Percentiles rank a stretch among this genome's conserved stretches.
These are phyloP conservation scores for Penicillium psychrosexuale DNA, from an alignment of 2,329 filamentous ascomycete species.

Conservation along the genomic window DNA sequence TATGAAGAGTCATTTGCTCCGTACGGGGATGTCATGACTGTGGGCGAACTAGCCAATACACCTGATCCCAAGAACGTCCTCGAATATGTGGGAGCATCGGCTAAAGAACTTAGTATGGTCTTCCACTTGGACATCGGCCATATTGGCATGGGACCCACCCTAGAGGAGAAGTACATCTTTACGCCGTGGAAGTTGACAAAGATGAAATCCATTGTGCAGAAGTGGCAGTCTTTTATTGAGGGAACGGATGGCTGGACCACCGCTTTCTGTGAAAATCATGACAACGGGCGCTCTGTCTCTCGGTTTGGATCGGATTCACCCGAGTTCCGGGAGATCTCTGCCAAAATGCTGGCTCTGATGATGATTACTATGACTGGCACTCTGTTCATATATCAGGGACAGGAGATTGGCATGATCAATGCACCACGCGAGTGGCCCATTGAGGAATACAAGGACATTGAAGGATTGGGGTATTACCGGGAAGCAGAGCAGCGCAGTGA, in stretches of 20 bases:
- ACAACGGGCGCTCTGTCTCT: conserved; percentile 57
- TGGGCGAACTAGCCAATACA: conserved; percentile 66
- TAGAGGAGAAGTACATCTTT: conserved; percentile 48
- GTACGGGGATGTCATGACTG: conserved; percentile 60
- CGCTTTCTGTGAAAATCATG: conserved; percentile 63
- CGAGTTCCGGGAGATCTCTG: conserved; percentile 45
- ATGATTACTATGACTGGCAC: conserved; percentile 52
- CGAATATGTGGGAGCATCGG: conserved; percentile 56
- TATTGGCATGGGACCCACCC: conserved; percentile 51
- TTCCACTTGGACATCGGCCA: conserved; percentile 52
- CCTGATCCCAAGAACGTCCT: conserved; percentile 58
- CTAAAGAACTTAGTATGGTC: conserved; percentile 65
- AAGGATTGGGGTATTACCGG: conserved; percentile 50
- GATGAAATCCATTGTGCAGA: conserved; percentile 49
- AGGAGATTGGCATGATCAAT: conserved; percentile 61
- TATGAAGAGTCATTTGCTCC: conserved; percentile 55
- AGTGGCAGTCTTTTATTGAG: conserved; percentile 52
- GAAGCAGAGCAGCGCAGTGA: conserved; percentile 34
- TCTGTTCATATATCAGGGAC: conserved; percentile 58
- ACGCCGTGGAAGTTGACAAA: conserved; percentile 47
- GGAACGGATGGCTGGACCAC: conserved; percentile 55
- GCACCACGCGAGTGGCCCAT: conserved; percentile 51
- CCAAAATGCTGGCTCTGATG: conserved; percentile 55
- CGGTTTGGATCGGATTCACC: conserved; percentile 52
- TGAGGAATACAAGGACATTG: conserved; percentile 43